phyloP scores from a whole-genome alignment of 139 green algal genomes.

The Micractinium conductrix region DNA sequence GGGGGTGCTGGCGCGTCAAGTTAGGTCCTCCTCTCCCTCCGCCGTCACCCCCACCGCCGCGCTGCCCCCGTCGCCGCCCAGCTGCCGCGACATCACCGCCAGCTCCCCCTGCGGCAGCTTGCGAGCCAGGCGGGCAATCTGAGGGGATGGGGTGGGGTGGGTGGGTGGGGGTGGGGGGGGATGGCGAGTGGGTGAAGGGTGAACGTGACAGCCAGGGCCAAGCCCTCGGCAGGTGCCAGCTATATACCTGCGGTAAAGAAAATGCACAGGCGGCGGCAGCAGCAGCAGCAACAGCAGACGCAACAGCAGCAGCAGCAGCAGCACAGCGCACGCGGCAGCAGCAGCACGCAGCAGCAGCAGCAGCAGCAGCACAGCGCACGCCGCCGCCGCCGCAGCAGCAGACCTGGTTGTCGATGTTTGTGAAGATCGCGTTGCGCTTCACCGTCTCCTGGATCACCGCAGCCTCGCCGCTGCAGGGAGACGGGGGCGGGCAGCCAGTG shows the following conservation, averaged over 20 bases:
- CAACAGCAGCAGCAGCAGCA: background rate
- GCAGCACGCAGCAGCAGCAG: background rate
- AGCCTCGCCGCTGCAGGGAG: conserved; percentile 10
- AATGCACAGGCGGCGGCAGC: background rate
- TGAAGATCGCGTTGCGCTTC: conserved; percentile 8
- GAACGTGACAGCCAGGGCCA: background rate
- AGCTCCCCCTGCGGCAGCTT: conserved; percentile 57
- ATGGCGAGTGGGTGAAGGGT: background rate
- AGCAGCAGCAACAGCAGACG: no score
- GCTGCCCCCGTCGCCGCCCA: conserved; percentile 14
- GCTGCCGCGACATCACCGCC: conserved; percentile 27
- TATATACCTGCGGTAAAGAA: no score
- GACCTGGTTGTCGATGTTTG: conserved; percentile 30
- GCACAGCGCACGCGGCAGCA: background rate
- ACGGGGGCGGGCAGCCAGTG: background rate
- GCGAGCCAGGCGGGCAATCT: conserved; percentile 58
- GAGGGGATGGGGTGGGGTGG: background rate
- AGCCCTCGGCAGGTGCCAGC: background rate
- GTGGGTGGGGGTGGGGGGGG: no score
- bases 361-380: background rate
- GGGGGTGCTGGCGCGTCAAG: no score
- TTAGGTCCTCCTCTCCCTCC: conserved; percentile 59
- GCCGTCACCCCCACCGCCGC: background rate
- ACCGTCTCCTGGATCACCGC: conserved; percentile 12
- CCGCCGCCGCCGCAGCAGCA: background rate